Evolutionary conservation across 257 asterid species (phyloP).

Genomic region (Parsonsia alboflavescens): DNA sequence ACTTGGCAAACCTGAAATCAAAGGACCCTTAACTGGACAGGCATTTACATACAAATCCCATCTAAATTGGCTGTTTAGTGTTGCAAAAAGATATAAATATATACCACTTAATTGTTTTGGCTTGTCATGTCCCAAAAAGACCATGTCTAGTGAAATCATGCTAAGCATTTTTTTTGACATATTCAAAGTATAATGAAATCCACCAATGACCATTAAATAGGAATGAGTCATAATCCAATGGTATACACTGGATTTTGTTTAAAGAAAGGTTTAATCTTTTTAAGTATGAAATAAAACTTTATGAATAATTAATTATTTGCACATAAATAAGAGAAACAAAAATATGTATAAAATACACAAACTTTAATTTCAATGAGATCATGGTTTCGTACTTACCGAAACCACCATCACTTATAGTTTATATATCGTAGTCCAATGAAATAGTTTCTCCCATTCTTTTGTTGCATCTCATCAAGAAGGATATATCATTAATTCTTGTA

Average conservation of each 20-base stretch:
- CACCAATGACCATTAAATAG: slow-evolving; percentile 6
- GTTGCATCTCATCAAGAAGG: not conserved
- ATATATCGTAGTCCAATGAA: not conserved
- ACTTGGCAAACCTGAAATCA: not conserved
- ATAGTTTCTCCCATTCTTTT: not conserved
- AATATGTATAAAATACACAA: not conserved
- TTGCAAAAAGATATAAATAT: not conserved
- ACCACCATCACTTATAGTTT: slow-evolving; percentile 9
- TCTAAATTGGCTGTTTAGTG: not conserved
- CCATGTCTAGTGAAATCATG: not conserved
- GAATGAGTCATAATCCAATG: slow-evolving; percentile 13
- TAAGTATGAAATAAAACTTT: not conserved
- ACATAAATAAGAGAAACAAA: not conserved
- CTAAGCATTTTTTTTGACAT: not conserved
- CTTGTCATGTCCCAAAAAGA: not conserved
- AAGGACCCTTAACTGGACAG: not conserved
- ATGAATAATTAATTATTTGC: not conserved
- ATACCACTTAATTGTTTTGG: not conserved
- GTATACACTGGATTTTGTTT: no score
- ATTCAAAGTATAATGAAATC: slow-evolving; percentile 6
- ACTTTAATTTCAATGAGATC: not conserved
- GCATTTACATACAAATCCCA: not conserved
- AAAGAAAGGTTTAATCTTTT: not conserved
- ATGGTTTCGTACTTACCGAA: slow-evolving; percentile 15
- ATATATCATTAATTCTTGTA: no score